phyloP scores from a whole-genome alignment of 371 early-diverging fungal species.

The Amoeboradix gromovi region DNA sequence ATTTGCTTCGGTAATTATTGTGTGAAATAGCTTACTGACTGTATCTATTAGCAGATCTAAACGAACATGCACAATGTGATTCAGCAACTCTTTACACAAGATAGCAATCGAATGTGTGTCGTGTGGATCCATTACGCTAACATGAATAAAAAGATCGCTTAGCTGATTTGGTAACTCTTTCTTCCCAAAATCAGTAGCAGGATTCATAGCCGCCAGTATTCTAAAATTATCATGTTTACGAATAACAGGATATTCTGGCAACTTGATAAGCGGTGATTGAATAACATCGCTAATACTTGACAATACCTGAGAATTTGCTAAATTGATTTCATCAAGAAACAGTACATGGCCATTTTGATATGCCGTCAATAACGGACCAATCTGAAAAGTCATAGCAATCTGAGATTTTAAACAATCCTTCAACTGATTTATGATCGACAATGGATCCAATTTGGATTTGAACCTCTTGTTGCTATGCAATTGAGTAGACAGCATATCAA shows the following conservation, averaged over 20 bases:
- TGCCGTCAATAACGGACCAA: conserved; percentile 62
- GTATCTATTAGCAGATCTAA: conserved; percentile 36
- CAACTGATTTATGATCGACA: not conserved
- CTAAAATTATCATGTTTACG: conserved; percentile 71
- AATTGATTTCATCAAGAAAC: conserved; percentile 94
- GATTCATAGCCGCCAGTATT: conserved; percentile 98
- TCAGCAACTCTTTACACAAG: conserved; percentile 22
- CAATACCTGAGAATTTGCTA: conserved; percentile 78
- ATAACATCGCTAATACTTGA: conserved; percentile 65
- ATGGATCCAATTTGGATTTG: not conserved
- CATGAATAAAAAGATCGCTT: conserved; percentile 68
- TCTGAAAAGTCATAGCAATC: not conserved
- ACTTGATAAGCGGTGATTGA: conserved; percentile 45
- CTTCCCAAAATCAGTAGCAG: conserved; percentile 95
- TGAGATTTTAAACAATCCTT: not conserved
- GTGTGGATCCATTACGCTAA: conserved; percentile 56
- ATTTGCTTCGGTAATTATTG: conserved; percentile 34
- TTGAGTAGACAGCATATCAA: not conserved
- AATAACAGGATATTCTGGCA: not conserved
- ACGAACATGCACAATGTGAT: conserved; percentile 16
- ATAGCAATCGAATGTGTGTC: not conserved
- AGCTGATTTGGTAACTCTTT: conserved; percentile 73
- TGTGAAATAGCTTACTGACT: conserved; percentile 31
- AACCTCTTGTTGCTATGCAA: not conserved
- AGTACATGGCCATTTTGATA: conserved; percentile 82